These are phyloP conservation scores for Saturnispora halmiae DNA, from an alignment of 805 yeast genomes.

Conservation along the genomic window DNA sequence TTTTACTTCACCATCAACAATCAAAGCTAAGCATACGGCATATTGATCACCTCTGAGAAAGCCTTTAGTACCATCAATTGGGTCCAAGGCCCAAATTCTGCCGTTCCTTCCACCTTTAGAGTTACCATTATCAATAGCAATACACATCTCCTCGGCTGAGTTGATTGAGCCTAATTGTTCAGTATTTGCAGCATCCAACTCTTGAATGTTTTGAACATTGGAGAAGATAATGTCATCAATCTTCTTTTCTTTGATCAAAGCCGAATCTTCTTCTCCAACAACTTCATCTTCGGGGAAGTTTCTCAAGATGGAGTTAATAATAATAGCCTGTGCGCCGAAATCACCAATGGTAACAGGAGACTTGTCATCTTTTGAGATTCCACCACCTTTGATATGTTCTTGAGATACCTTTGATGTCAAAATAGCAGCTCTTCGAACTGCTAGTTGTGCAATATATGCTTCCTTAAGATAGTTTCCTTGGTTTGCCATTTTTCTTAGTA, in stretches of 20 bases:
- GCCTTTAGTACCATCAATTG: slow-evolving; percentile 97
- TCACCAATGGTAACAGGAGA: slow-evolving; percentile 97
- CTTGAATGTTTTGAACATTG: slow-evolving; percentile 48
- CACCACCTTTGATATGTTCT: slow-evolving; percentile 37
- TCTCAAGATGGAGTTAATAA: slow-evolving; percentile 69
- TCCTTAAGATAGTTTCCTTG: slow-evolving; percentile 45
- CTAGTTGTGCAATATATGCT: slow-evolving; percentile 71
- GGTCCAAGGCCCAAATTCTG: slow-evolving; percentile 95
- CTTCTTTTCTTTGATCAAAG: slow-evolving; percentile 45
- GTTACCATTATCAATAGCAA: slow-evolving; percentile 70
- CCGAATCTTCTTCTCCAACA: slow-evolving; percentile 92
- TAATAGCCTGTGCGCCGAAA: slow-evolving; percentile 90
- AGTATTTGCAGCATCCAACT: slow-evolving; percentile 29
- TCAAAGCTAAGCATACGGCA: slow-evolving; percentile 88
- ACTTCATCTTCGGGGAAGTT: slow-evolving; percentile 80
- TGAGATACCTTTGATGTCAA: slow-evolving; percentile 60
- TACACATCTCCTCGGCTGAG: slow-evolving; percentile 41
- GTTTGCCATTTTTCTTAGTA: slow-evolving; percentile 2
- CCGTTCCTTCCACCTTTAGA: slow-evolving; percentile 72
- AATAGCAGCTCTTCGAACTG: slow-evolving; percentile 79
- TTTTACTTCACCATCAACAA: slow-evolving; percentile 75
- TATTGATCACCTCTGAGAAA: slow-evolving; percentile 93
- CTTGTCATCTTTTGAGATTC: slow-evolving; percentile 72
- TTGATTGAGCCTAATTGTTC: slow-evolving; percentile 34
- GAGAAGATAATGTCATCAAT: slow-evolving; percentile 49